Conservation (phyloP, 2,329 filamentous ascomycete genomes). For the Exophiala aquamarina region DNA sequence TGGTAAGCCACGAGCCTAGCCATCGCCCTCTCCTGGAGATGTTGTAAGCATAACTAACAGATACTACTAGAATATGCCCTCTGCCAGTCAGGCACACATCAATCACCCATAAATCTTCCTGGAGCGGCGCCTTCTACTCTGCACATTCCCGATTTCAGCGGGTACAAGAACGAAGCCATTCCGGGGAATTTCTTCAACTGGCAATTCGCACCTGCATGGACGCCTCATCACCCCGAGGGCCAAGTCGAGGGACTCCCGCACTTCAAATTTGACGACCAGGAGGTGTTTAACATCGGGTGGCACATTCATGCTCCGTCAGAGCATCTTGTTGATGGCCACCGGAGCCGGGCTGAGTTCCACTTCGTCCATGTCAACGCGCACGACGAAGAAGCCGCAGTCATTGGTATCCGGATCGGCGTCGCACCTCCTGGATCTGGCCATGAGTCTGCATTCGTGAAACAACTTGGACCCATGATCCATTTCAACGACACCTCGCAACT, state of each 20-base stretch:
- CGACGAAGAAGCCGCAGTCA: constrained; percentile 45
- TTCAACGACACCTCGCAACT: constrained; percentile 36
- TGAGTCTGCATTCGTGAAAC: constrained; percentile 36
- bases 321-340: constrained; percentile 46
- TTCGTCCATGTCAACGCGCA: constrained; percentile 47
- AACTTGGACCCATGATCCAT: constrained; percentile 39
- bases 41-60: constrained; percentile 1
- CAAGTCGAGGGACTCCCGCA: constrained; percentile 41
- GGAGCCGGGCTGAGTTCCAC: constrained; percentile 47
- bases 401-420: constrained; percentile 47
- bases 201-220: constrained; percentile 51
- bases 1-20: constrained; percentile 9
- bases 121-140: constrained; percentile 40
- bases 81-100: constrained; percentile 53
- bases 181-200: constrained; percentile 49
- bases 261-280: constrained; percentile 48
- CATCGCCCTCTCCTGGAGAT: neutral
- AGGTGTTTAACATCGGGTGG: constrained; percentile 51
- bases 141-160: constrained; percentile 42
- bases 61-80: constrained; percentile 36
- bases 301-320: constrained; percentile 54
- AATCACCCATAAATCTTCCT: constrained; percentile 50
- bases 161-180: constrained; percentile 36
- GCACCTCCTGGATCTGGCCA: constrained; percentile 9
- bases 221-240: constrained; percentile 36